phyloP scores from a whole-genome alignment of 495 filamentous ascomycete genomes.

The Annulohypoxylon maeteangense region DNA sequence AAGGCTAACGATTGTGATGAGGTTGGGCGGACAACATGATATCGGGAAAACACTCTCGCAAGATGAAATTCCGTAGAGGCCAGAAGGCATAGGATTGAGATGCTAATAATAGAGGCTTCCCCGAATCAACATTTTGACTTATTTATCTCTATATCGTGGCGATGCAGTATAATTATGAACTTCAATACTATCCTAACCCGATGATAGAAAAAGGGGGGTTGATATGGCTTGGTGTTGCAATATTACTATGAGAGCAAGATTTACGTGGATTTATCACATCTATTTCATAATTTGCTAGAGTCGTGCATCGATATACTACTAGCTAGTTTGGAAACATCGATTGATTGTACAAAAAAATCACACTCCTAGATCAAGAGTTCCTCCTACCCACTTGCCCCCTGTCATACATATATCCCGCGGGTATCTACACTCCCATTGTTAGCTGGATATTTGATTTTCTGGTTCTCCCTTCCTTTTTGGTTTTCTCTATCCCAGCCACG shows the following conservation, averaged over 20 bases:
- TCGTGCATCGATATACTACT: constrained; percentile 6
- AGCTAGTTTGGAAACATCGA: background rate
- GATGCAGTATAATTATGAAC: background rate
- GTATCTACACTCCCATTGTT: constrained; percentile 25
- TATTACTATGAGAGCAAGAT: background rate
- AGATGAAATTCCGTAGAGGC: constrained; percentile 39
- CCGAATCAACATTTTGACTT: background rate
- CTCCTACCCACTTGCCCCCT: constrained; percentile 15
- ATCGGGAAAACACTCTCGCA: constrained; percentile 33
- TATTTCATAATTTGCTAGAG: background rate
- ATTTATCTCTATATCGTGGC: background rate
- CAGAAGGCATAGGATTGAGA: constrained; percentile 36
- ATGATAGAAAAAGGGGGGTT: background rate
- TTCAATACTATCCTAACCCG: background rate
- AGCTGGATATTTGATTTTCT: constrained; percentile 16
- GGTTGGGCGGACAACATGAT: constrained; percentile 39
- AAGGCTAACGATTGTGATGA: constrained; percentile 44
- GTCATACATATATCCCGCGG: constrained; percentile 13
- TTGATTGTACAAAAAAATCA: constrained; percentile 1
- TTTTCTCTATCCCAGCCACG: constrained; percentile 27
- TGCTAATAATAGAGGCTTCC: constrained; percentile 26
- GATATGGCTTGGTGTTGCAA: background rate
- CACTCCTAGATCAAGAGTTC: background rate
- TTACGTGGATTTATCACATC: background rate
- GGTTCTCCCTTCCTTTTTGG: background rate